Evolutionary conservation across 176 grass and related monocot species (phyloP), one percentile per base, ranked within the genome.

Genomic region (Saccharum spontaneum): DNA sequence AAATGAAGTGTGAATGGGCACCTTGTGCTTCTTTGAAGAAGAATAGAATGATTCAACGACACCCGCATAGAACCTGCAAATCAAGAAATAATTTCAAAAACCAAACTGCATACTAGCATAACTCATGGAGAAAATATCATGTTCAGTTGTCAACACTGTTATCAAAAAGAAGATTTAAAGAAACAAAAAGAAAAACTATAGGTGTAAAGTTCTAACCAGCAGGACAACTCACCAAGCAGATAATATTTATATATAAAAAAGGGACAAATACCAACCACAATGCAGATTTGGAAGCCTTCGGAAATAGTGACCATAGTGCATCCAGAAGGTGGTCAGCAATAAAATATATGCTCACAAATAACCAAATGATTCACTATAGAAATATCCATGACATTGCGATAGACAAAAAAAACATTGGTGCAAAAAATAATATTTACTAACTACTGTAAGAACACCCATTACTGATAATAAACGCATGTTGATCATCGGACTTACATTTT

Each of bases 1-100:
- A 63, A 34, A 23, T 68, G 20, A 45, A 62, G 36, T 68, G 67
- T 76, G 73, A n/a, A 86, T 57, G 45, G 5, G 17, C 50, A 93
- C 95, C 92, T 89, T 90, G 31, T 98, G 95, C 76, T 71, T 98
- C 68, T 90, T 88, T 63, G 85, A 85, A 84, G 57, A 59, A 18
- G 22, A 23, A 5, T 85, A 31, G 54, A 84, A 98, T 65, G 87
- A 83, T 20, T 86, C 7, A 77, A 94, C 68, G 63, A 78, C 43
- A 82, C 95, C 95, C 24, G 71, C 18, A 67, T 98, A 98, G 76
- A 90, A 98, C 95, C 95, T 98, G 89, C 76, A 87, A 76, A 64
- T 17, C 20, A 92, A 63, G 63, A 71, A 45, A 87, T 36, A 83
- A 65, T 59, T 90, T 34, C 61, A 79, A 87, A 83, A 50, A 70